Evolutionary conservation across 1,139 yeast species (phyloP), one percentile per base, ranked within the genome.

Genomic region (Saccharomycopsis hybrid): DNA sequence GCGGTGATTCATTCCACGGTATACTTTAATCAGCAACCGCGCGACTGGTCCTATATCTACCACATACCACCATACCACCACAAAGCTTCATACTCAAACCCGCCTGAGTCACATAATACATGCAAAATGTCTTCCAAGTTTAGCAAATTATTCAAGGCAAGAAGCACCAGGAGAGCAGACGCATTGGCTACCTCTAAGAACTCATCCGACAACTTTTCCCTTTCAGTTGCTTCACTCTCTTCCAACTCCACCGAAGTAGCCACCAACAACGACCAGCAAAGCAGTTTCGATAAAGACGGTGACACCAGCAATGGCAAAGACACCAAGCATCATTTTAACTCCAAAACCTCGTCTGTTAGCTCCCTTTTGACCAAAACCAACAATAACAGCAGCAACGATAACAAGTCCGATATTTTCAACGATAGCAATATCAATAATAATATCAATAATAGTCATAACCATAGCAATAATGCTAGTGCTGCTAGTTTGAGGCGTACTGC

Each of bases 101-200:
- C 18, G 18, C 18, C 18, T 18, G 18, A 18, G 18, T 18, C 18
- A 18, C 18, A 18, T 18, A 18, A 18, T 18, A 18, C 18, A 18
- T 18, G 18, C 18, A 43, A 2, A 1, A 51, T 51, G 54, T 51
- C 53, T 28, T 47, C 54, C 18, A 45, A 54, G 28, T 52, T 52
- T 46, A 52, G 52, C 24, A 47, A 55, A 37, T 35, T 52, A 5
- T 52, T 52, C 43, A 52, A 51, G 45, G 48, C 53, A 4, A 41
- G 42, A 28, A 47, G 41, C 38, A 5, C 41, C 18, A 30, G 47
- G 5, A 18, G 41, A 35, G 32, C 30, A 18, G 8, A 37, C 30
- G 11, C 46, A 18, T 25, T 29, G 18, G 18, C 18, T 18, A 18
- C 18, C 5, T 27, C 30, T 18, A 49, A 39, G 9, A 54, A 52